These are phyloP conservation scores for Mycosphaerella sp. DNA, from an alignment of 2,329 filamentous ascomycete genomes.

Conservation along the genomic window DNA sequence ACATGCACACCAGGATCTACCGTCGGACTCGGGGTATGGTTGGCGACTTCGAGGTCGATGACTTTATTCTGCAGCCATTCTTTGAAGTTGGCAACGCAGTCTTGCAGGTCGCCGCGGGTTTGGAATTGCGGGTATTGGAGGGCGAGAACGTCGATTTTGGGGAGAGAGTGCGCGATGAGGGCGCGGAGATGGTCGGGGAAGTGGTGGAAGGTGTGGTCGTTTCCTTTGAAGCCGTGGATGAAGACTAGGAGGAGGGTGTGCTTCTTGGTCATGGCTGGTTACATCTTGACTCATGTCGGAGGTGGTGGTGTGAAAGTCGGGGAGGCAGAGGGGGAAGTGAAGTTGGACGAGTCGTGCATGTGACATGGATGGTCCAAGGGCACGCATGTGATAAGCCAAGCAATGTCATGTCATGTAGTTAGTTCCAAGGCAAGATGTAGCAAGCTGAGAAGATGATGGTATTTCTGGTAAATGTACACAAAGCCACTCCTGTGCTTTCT, in stretches of 20 bases:
- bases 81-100: slow-evolving; percentile 66
- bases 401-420: no score
- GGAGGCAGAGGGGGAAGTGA: no score
- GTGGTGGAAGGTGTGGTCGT: slow-evolving; percentile 68
- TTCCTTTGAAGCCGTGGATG: slow-evolving; percentile 85
- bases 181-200: slow-evolving; percentile 68
- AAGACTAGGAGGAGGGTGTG: slow-evolving; percentile 77
- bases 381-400: no score
- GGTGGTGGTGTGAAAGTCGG: background rate
- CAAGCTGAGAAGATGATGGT: background rate
- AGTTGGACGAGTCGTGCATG: no score
- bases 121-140: slow-evolving; percentile 76
- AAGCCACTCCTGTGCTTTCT: slow-evolving; percentile 7
- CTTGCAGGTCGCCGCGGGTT: slow-evolving; percentile 68
- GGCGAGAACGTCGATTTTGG: slow-evolving; percentile 60
- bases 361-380: no score
- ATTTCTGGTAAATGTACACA: slow-evolving; percentile 12
- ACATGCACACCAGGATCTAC: slow-evolving; percentile 79
- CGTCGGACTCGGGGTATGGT: slow-evolving; percentile 72
- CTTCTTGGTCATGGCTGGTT: slow-evolving; percentile 39
- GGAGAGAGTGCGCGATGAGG: slow-evolving; percentile 59
- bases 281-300: background rate
- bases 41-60: slow-evolving; percentile 86
- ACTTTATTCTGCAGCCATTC: slow-evolving; percentile 86
- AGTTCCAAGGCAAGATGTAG: no score